Conservation (phyloP, 1,284 basidiomycete genomes). For the Papiliotrema nemorosa region DNA sequence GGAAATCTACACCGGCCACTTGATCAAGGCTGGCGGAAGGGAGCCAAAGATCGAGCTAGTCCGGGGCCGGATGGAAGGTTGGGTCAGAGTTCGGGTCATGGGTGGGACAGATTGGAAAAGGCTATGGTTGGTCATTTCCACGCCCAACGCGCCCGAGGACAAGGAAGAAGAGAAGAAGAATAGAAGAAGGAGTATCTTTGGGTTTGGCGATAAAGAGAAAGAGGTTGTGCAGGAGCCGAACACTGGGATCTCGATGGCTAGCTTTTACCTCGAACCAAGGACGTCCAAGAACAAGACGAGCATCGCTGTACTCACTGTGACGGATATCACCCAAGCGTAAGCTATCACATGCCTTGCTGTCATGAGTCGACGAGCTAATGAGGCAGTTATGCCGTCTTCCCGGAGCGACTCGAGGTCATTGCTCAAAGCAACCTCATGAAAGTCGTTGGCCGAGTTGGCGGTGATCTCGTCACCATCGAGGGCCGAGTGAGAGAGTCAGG, state of each 20-base stretch:
- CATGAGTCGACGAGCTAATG: not conserved
- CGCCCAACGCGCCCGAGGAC: constrained; percentile 31
- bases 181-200: constrained; percentile 43
- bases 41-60: constrained; percentile 64
- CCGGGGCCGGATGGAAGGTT: constrained; percentile 77
- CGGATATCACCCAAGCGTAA: constrained; percentile 45
- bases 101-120: constrained; percentile 93
- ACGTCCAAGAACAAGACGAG: constrained; percentile 40
- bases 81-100: constrained; percentile 85
- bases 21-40: constrained; percentile 69
- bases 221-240: constrained; percentile 53
- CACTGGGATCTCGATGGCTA: constrained; percentile 43
- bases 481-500: constrained; percentile 60
- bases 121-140: constrained; percentile 77
- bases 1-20: constrained; percentile 95
- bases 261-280: constrained; percentile 44
- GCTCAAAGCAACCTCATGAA: constrained; percentile 82
- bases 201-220: constrained; percentile 37
- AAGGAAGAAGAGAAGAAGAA: constrained; percentile 35
- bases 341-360: constrained; percentile 8
- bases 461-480: constrained; percentile 61
- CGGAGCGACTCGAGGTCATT: constrained; percentile 89
- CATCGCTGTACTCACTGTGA: constrained; percentile 41
- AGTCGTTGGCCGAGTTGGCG: constrained; percentile 73
- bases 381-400: constrained; percentile 75